Base-by-base conservation (phyloP, 169 alveolate genomes). In the Eimeria praecox region DNA sequence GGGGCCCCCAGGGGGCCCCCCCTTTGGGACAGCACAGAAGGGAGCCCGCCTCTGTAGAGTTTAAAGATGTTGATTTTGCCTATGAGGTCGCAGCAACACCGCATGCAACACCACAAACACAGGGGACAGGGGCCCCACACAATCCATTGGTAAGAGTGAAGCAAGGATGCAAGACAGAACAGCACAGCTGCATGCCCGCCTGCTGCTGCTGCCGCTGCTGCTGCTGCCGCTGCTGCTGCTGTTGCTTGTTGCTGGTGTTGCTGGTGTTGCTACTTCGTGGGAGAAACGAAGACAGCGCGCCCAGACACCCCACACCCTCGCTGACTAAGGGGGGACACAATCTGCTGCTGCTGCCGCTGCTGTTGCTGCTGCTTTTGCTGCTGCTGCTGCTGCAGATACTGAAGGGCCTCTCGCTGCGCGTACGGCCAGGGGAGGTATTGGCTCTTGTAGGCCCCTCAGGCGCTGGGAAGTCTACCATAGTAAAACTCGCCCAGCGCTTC, bases 381-480 rank as follows among this genome's bases (percentile, higher is more conserved):
- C 85, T 56, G 80, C 66, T 54, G 82, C 62, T 90, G 42, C 62
- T 71, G 59, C 95, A 94, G 91, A 85, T 95, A 33, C 89, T 73
- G 49, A 24, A 95, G 46, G 94, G 95, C 54, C 94, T 98, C 87
- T 96, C 97, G 92, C 87, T 98, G 73, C 96, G 96, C 49, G 94
- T 97, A 10, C 62, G 75, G 30, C 95, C 97, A 24, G 98, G 98
- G 49, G 95, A 97, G 89, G 95, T 96, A 38, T 96, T 97, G 40
- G 99, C 99, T 38, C 92, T 98, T 71, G 99, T 98, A 10, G 99
- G 99, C 38, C 98, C 97, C 59, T 96, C 98, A 16, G 99, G 99
- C 30, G 95, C 98, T 54, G 99, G 99, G 44, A 98, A 98, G 96
- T 96, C 98, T 35, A 98, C 99, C 6, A 80, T 98, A 6, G 97